Evolutionary conservation across 768 basidiomycete species (phyloP), one percentile per base, ranked within the genome.

Genomic region (Daedalea quercina): DNA sequence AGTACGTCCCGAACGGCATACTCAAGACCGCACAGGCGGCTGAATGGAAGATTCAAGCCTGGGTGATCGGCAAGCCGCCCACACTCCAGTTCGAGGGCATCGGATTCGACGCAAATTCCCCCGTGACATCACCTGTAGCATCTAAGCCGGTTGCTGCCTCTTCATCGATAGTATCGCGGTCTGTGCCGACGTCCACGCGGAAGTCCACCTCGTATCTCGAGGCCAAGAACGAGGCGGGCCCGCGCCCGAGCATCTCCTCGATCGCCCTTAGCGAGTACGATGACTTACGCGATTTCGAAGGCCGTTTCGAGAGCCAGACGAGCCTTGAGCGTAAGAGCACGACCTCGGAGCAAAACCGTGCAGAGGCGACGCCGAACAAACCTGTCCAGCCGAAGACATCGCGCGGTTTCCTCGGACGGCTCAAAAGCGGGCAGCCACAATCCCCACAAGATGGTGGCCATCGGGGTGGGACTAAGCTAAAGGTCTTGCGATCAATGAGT

Each of bases 1-100:
- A 94, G 69, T 98, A 94, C 65, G 89, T 99, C 6, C 95, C 95
- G 0, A 90, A 89, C 55, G 84, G 89, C 25, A 81, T 99, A 35
- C 75, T 99, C 57, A 93, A 90, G 73, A 94, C 94, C 0, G 95
- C 94, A 0, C 94, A 95, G 67, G 90, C 93, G 3, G 95, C 95
- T 0, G 95, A 99, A 64, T 97, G 94, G 94, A 92, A 88, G 67
- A 75, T 98, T 43, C 93, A 96, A 63, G 89, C 90, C 0, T 98
- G 94, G 90, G 90, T 91, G 85, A 80, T 99, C 26, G 96, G 95
- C 57, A 97, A 97, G 63, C 90, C 92, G 17, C 94, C 94, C 9
- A 84, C 85, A 1, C 75, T 92, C 40, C 77, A 87, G 1, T 92
- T 84, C 61, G 80, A 90, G 60, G 92, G 90, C 26, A 94, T 96